These are phyloP conservation scores for Barbatosphaeria neglecta DNA, from an alignment of 495 filamentous ascomycete species.

Conservation along the genomic window DNA sequence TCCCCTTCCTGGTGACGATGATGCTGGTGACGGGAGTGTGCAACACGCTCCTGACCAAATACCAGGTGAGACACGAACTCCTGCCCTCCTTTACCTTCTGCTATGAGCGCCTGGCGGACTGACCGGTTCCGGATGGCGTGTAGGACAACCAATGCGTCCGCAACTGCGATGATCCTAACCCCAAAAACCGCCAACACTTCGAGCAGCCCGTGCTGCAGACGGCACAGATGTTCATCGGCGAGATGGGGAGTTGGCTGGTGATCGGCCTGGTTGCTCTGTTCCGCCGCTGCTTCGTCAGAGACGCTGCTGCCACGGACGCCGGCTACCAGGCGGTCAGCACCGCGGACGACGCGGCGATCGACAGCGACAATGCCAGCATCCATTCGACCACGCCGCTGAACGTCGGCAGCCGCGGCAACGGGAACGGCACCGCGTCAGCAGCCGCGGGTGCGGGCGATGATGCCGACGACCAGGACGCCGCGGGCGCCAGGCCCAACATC, in stretches of 20 bases:
- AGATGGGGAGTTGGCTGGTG: conserved; percentile 87
- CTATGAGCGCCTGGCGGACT: neutral
- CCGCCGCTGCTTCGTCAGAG: conserved; percentile 38
- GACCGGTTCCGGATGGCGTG: neutral
- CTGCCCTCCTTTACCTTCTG: conserved; percentile 2
- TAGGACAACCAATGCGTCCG: conserved; percentile 94
- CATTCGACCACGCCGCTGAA: conserved; percentile 37
- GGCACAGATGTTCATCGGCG: conserved; percentile 86
- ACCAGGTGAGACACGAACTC: no score
- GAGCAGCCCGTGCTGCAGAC: conserved; percentile 96
- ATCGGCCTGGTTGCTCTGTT: conserved; percentile 56
- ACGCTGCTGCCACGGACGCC: conserved; percentile 27
- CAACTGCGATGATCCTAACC: conserved; percentile 69
- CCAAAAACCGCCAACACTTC: conserved; percentile 56
- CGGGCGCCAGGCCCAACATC: no score
- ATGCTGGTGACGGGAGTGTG: conserved; percentile 85
- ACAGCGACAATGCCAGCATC: conserved; percentile 32
- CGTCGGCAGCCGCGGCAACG: conserved; percentile 31
- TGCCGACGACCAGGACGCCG: conserved; percentile 8
- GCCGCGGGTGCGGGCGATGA: neutral
- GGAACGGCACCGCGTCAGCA: neutral
- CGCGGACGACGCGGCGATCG: conserved; percentile 20
- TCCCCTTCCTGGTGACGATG: conserved; percentile 81
- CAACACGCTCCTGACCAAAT: conserved; percentile 95
- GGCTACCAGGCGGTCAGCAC: conserved; percentile 54